Conservation (phyloP, 208 protist genomes). For the Acanthamoeba culbertsoni region DNA sequence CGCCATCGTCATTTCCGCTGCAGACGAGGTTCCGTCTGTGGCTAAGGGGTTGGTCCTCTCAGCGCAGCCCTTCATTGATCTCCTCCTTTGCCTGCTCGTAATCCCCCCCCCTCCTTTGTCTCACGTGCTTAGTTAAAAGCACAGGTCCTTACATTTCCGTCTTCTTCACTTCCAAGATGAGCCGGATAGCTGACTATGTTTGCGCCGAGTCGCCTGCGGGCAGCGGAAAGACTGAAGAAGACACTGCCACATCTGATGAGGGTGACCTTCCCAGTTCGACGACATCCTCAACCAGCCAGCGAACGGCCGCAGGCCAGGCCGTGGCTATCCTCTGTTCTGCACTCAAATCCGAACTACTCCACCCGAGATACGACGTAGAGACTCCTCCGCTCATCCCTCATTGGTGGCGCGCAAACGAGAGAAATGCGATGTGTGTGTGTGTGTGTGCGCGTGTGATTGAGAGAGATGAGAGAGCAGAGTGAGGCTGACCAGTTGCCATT, state of each 20-base stretch:
- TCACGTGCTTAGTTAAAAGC: too few relatives aligned
- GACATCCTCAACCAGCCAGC: background rate
- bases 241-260: background rate
- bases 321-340: background rate
- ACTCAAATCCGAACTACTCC: background rate
- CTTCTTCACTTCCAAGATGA: background rate
- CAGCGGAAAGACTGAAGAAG: background rate
- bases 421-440: background rate
- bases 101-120: background rate
- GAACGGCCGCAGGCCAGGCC: background rate
- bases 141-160: background rate
- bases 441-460: background rate
- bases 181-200: too few relatives aligned
- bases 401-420: background rate
- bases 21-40: background rate
- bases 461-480: background rate
- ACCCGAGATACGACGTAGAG: background rate
- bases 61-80: background rate
- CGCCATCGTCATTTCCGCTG: background rate
- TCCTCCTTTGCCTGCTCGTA: constrained; percentile 1
- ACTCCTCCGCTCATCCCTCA: background rate
- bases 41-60: background rate
- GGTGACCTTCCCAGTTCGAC: background rate
- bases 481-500: background rate
- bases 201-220: background rate